Conservation (phyloP, 192 early-diverging fungal species). For the Mortierella antarctica region DNA sequence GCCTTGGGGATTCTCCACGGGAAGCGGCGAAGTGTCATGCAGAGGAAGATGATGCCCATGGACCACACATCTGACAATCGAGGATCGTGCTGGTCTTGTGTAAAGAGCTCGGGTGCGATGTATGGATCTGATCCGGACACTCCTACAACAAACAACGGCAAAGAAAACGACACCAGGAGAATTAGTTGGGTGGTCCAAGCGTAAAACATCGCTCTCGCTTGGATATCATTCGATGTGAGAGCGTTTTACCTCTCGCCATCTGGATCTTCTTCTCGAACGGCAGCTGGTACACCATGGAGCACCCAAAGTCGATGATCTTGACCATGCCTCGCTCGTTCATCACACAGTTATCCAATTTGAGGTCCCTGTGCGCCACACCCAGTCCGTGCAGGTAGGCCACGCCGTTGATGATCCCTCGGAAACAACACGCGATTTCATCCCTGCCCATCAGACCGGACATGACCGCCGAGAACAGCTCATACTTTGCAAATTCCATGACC, state of each 20-base stretch:
- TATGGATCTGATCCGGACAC: constrained; percentile 93
- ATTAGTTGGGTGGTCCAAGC: neutral
- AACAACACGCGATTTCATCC: constrained; percentile 88
- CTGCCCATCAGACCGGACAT: constrained; percentile 77
- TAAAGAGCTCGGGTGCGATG: constrained; percentile 91
- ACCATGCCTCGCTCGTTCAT: constrained; percentile 78
- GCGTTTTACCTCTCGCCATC: constrained; percentile 54
- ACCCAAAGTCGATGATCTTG: constrained; percentile 98
- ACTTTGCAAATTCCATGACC: constrained; percentile 93
- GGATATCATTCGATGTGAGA: neutral
- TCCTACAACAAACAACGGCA: constrained; percentile 64
- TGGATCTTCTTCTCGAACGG: constrained; percentile 76
- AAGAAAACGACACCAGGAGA: constrained; percentile 46
- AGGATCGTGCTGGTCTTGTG: constrained; percentile 79
- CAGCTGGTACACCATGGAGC: constrained; percentile 87
- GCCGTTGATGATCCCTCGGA: constrained; percentile 84
- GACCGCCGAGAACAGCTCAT: constrained; percentile 89
- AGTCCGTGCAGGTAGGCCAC: constrained; percentile 88
- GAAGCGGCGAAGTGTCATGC: constrained; percentile 77
- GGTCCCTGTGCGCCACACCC: constrained; percentile 94
- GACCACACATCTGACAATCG: constrained; percentile 91
- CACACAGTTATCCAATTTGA: constrained; percentile 92
- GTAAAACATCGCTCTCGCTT: too few relatives aligned
- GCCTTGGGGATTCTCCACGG: constrained; percentile 71
- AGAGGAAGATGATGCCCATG: constrained; percentile 87